Base-by-base conservation (phyloP, 2,329 filamentous ascomycete genomes). In the Aspergillus phoenicis region DNA sequence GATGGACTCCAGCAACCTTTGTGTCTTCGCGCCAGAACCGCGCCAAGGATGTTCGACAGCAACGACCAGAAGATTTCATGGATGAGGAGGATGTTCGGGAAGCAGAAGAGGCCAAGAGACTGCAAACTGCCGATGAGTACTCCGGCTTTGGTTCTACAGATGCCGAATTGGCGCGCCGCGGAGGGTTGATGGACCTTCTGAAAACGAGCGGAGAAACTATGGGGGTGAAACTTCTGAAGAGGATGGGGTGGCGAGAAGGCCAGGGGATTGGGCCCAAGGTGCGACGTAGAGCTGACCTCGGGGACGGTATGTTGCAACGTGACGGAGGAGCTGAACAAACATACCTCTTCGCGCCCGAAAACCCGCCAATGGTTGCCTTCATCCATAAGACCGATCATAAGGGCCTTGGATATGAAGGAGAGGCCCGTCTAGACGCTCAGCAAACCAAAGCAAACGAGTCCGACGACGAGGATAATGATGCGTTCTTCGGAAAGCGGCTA, bases 231-330 rank as follows among this genome's bases (percentile, higher is more conserved):
- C 81, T 99, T 15, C 80, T 98, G 61, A 91, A 90, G 72, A 90
- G 85, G 70, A 98, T 99, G 94, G 95, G 94, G 15, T 99, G 95
- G 95, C 91, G 89, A 70, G 90, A 94, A 64, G 94, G 93, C 0
- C 93, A 98, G 76, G 95, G 95, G 3, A 88, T 98, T 63, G 95
- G 95, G 0, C 92, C 93, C 22, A 97, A 92, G 75, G 81, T 97
- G 36, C 87, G 88, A 57, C 85, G 95, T 52, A 84, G 83, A 72
- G 91, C 93, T 39, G 84, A 89, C 52, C 82, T 94, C 13, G 89
- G 85, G 56, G 83, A 84, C 45, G 74, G 81, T 1, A 81, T 26
- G 45, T 70, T 71, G 5, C 69, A 71, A 0, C 75, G 73, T 15
- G 77, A 78, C 20, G 71, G 78, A 15, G 77, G 77, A 48, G 72